Evolutionary conservation across 768 basidiomycete genomes (phyloP), one percentile per base, ranked within the genome.

Genomic region (Punctularia strigosozonata): DNA sequence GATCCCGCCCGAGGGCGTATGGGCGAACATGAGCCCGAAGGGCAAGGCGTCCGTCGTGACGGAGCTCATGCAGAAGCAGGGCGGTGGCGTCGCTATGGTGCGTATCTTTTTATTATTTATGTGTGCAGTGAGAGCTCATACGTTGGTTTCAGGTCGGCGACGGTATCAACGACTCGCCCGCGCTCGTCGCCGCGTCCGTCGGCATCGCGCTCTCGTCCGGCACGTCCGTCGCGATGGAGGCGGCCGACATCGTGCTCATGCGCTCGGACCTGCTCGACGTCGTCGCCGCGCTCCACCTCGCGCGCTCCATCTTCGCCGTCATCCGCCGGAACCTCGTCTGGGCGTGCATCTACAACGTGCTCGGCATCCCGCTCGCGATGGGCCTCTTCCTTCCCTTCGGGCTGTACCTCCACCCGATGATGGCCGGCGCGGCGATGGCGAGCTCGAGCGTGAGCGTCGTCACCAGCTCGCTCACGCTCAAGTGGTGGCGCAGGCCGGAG

Each of bases 401-500:
- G 12, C 47, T 94, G 21, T 88, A 91, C 57, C 77, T 98, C 55
- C 95, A 91, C 50, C 95, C 95, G 6, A 98, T 98, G 94, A 77
- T 91, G 64, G 90, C 95, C 1, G 94, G 89, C n/a, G 89, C 82
- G 3, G 92, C 92, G 20, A 99, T 99, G 95, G 95, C 95, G 19
- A 91, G 90, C 58, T 92, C 88, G 24, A 88, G 83, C 49, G 94
- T 98, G 25, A 91, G 87, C 47, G 95, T 99, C 37, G 94, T 99
- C 13, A 77, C 75, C 20, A 90, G 86, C 43, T 91, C 87, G 43
- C 62, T 98, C 54, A 75, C 84, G 33, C 67, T 99, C 45, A 81
- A 73, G 52, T 77, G 80, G 73, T 94, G 90, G 90, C 69, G 61
- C 36, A 66, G 87, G 23, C 88, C 88, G 2, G 51, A 46, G 50